Evolutionary conservation across 2,329 filamentous ascomycete genomes (phyloP).

Genomic region (Shiraia sp.): DNA sequence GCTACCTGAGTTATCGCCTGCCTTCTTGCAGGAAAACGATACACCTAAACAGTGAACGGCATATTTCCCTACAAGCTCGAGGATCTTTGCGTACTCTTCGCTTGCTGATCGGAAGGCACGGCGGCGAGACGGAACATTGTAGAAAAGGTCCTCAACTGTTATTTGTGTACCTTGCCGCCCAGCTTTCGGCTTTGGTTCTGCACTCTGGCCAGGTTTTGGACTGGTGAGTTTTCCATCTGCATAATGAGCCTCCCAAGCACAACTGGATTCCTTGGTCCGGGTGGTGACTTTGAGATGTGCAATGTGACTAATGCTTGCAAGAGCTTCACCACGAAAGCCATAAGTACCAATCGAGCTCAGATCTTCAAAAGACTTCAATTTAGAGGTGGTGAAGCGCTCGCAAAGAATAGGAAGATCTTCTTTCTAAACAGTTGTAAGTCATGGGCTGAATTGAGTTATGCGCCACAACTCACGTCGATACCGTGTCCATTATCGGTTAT

Average conservation of each 20-base stretch:
- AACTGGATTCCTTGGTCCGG: constrained; percentile 82
- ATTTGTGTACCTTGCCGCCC: constrained; percentile 92
- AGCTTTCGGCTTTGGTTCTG: constrained; percentile 85
- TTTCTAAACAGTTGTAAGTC: constrained; percentile 60
- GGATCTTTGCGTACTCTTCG: constrained; percentile 97
- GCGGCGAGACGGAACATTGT: constrained; percentile 87
- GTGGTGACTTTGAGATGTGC: constrained; percentile 95
- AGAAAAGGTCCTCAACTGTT: constrained; percentile 95
- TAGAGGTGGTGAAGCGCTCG: constrained; percentile 95
- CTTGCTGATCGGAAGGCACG: constrained; percentile 87
- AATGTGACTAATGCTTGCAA: constrained; percentile 98
- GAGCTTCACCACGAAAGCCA: constrained; percentile 93
- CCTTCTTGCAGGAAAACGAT: constrained; percentile 94
- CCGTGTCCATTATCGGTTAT: constrained; percentile 97
- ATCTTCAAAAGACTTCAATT: constrained; percentile 91
- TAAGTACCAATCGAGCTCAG: constrained; percentile 89
- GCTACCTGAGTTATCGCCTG: constrained; percentile 81
- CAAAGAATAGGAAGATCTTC: constrained; percentile 91
- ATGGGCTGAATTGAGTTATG: constrained; percentile 3
- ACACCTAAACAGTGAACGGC: constrained; percentile 90
- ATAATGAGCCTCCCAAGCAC: constrained; percentile 90
- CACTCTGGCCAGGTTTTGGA: constrained; percentile 82
- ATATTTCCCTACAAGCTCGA: constrained; percentile 92
- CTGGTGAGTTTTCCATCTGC: constrained; percentile 79
- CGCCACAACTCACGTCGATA: constrained; percentile 70